Conservation (phyloP, 176 grass and related monocot species). For the Rhynchospora pubera region DNA sequence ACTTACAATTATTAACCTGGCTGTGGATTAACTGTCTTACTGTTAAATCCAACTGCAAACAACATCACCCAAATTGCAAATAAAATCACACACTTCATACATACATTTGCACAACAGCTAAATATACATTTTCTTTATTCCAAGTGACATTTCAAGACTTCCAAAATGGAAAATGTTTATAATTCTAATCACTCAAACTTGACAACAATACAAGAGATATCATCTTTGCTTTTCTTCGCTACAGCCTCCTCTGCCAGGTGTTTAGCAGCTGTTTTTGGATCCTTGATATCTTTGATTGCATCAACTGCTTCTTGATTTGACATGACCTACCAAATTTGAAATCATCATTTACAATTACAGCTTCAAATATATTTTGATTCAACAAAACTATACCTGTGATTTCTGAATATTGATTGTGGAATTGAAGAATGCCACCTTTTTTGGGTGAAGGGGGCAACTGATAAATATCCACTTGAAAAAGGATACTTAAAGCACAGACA, state of each 20-base stretch:
- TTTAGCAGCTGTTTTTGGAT: constrained; percentile 64
- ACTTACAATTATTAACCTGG: constrained; percentile 8
- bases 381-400: not conserved
- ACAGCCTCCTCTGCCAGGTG: constrained; percentile 63
- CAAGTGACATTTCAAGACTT: not conserved
- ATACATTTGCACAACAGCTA: constrained; percentile 15
- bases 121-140: not conserved
- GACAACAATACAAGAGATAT: constrained; percentile 82
- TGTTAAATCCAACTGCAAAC: not conserved
- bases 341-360: not conserved
- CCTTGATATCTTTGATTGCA: constrained; percentile 72
- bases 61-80: not conserved
- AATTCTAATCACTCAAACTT: constrained; percentile 35
- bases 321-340: constrained; percentile 64
- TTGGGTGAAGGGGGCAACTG: not conserved
- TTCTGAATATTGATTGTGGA: not conserved
- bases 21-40: not conserved
- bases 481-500: not conserved
- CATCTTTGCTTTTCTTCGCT: constrained; percentile 75
- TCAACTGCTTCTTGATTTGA: constrained; percentile 78
- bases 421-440: not conserved
- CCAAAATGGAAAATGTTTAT: too few relatives aligned
- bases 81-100: constrained; percentile 4
- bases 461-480: not conserved
- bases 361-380: not conserved